These are phyloP conservation scores for Lolium perenne DNA, from an alignment of 176 grass and related monocot species.

Conservation along the genomic window DNA sequence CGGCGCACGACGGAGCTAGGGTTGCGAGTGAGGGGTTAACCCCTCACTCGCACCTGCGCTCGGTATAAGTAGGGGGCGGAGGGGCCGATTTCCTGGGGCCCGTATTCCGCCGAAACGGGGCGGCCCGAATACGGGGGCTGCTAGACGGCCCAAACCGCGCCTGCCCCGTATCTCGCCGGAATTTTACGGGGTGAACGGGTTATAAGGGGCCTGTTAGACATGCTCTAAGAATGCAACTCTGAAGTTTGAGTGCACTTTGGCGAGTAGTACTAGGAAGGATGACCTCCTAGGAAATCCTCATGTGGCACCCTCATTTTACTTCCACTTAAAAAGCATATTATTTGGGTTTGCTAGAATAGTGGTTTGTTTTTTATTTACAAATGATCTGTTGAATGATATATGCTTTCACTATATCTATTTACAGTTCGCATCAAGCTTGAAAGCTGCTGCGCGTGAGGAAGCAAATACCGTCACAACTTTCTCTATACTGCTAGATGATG, in stretches of 20 bases:
- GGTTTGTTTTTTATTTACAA: conserved; percentile 26
- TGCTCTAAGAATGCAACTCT: background rate
- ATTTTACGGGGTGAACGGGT: no score
- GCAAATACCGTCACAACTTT: conserved; percentile 60
- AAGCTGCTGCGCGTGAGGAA: conserved; percentile 62
- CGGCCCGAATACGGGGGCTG: no score
- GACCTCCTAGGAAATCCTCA: conserved; percentile 2
- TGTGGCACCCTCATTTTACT: background rate
- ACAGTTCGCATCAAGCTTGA: conserved; percentile 74
- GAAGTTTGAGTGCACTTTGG: conserved; percentile 6
- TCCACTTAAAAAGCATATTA: background rate
- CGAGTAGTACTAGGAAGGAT: conserved; percentile 4
- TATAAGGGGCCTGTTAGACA: no score
- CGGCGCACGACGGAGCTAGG: no score
- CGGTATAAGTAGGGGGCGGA: no score
- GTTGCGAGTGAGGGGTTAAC: no score
- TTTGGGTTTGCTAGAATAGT: conserved; percentile 19
- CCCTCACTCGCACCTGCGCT: no score
- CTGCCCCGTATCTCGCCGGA: no score
- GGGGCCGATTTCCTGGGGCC: no score
- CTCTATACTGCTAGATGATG: conserved; percentile 76
- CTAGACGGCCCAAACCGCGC: no score
- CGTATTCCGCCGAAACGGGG: no score
- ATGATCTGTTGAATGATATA: conserved; percentile 13
- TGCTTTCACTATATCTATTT: background rate